phyloP scores from a whole-genome alignment of 108 stramenopile genomes.

The Nannochloropsis salina region DNA sequence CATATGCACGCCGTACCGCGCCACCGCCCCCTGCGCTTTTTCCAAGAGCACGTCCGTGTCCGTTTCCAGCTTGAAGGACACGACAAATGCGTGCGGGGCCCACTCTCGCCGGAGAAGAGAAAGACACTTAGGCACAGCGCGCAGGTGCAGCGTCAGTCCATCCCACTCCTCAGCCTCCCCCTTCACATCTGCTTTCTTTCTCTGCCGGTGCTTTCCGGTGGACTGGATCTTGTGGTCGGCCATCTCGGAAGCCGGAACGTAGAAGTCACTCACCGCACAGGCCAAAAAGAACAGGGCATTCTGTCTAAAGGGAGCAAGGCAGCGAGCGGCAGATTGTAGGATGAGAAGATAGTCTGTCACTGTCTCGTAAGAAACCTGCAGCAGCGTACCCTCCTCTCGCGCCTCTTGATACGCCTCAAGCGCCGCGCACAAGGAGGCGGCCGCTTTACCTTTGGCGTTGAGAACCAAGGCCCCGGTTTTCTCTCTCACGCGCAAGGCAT shows the following conservation, averaged over 20 bases:
- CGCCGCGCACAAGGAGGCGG: slow-evolving; percentile 31
- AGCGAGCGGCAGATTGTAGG: not conserved
- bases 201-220: not conserved
- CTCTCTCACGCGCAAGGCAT: slow-evolving; percentile 28
- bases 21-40: slow-evolving; percentile 76
- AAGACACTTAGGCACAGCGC: slow-evolving; percentile 85
- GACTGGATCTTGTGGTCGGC: slow-evolving; percentile 91
- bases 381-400: slow-evolving; percentile 23
- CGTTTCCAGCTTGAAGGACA: slow-evolving; percentile 98
- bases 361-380: slow-evolving; percentile 23
- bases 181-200: slow-evolving; percentile 24
- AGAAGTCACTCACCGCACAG: slow-evolving; percentile 94
- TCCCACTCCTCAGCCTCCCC: slow-evolving; percentile 38
- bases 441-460: not conserved
- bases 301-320: slow-evolving; percentile 42
- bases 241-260: slow-evolving; percentile 70
- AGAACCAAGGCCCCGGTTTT: not conserved
- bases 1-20: slow-evolving; percentile 75
- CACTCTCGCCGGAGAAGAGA: slow-evolving; percentile 63
- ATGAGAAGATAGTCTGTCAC: slow-evolving; percentile 21
- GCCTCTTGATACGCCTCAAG: slow-evolving; percentile 38
- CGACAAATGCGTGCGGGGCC: slow-evolving; percentile 83
- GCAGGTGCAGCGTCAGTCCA: slow-evolving; percentile 60
- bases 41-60: slow-evolving; percentile 68
- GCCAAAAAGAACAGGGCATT: slow-evolving; percentile 69